These are phyloP conservation scores for Globisporangium rhizosaccharum DNA, from an alignment of 352 stramenopile species.

Conservation along the genomic window DNA sequence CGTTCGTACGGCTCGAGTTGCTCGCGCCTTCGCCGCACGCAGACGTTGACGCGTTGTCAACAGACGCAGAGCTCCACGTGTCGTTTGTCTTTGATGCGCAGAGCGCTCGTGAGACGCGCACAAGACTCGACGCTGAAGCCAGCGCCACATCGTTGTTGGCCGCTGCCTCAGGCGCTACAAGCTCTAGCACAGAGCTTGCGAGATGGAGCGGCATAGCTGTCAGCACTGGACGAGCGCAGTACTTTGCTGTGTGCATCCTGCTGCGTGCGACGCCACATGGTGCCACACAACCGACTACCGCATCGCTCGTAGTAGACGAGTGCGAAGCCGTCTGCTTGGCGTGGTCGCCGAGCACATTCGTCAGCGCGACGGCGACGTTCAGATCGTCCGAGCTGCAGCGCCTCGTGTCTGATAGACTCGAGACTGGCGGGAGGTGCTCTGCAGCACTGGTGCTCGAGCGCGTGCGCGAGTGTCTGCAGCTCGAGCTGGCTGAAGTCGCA, in stretches of 20 bases:
- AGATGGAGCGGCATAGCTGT: conserved; percentile 11
- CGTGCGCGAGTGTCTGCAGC: conserved; percentile 2
- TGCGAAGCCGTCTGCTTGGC: conserved; percentile 15
- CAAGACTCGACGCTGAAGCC: not conserved
- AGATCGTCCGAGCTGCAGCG: not conserved
- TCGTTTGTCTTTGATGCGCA: conserved; percentile 9
- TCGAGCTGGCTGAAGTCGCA: conserved; percentile 4
- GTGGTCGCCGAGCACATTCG: conserved; percentile 18
- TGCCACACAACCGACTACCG: not conserved
- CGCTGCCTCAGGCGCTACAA: not conserved
- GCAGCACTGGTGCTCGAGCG: conserved; percentile 2
- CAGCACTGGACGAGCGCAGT: not conserved
- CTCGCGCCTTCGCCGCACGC: not conserved
- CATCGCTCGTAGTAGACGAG: not conserved
- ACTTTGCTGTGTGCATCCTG: conserved; percentile 9
- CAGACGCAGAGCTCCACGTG: conserved; percentile 4
- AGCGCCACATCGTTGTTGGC: not conserved
- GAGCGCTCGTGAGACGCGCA: not conserved
- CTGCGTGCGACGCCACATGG: conserved; percentile 5
- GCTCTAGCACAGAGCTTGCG: not conserved
- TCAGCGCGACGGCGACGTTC: conserved; percentile 9
- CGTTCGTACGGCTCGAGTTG: conserved; percentile 29
- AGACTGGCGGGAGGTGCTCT: not conserved
- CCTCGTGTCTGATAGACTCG: not conserved
- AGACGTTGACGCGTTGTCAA: not conserved